Evolutionary conservation across 306 rosid genomes (phyloP).

Genomic region (Acacia crassicarpa): DNA sequence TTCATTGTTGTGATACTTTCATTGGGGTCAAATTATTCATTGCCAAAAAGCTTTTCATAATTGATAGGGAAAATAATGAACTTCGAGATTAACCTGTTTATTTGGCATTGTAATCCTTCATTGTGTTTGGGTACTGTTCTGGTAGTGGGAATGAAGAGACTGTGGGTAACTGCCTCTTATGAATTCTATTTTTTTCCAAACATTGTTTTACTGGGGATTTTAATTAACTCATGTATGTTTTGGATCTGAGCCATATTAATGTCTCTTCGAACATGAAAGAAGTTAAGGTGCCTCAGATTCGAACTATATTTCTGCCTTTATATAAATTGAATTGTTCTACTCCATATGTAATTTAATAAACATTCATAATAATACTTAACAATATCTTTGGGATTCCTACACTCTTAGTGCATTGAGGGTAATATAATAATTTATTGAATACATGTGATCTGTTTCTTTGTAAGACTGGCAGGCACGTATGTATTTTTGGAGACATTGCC

Average conservation of each 20-base stretch:
- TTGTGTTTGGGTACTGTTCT: background rate
- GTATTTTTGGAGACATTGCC: background rate
- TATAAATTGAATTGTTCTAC: background rate
- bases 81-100: background rate
- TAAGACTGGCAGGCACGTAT: background rate
- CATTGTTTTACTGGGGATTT: conserved; percentile 15
- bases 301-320: conserved; percentile 40
- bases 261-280: conserved; percentile 51
- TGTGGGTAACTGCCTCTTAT: background rate
- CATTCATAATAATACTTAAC: background rate
- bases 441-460: background rate
- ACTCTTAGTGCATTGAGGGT: background rate
- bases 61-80: background rate
- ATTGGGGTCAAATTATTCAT: background rate
- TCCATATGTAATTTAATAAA: conserved; percentile 21
- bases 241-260: conserved; percentile 34
- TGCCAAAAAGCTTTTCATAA: background rate
- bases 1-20: background rate
- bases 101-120: background rate
- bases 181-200: background rate
- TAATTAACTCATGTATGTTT: background rate
- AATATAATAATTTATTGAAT: conserved; percentile 19
- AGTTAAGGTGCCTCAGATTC: conserved; percentile 61
- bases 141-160: background rate
- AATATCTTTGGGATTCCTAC: background rate